These are phyloP conservation scores for Solanum medicagineum DNA, from an alignment of 257 asterid genomes.

Conservation along the genomic window DNA sequence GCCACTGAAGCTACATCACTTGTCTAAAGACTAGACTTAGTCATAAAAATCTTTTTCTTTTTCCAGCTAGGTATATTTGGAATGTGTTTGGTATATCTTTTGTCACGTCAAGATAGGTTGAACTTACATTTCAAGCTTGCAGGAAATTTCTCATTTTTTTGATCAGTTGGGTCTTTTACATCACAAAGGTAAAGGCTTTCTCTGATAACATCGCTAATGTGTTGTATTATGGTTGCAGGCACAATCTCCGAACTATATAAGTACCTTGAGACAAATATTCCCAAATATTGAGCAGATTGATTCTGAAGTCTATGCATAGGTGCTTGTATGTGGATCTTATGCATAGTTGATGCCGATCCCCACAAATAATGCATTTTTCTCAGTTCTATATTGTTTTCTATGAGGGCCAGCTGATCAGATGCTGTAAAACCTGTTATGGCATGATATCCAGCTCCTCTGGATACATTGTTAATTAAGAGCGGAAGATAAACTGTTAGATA, in stretches of 20 bases:
- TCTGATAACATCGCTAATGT: background rate
- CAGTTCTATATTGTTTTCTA: background rate
- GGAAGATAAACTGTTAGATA: background rate
- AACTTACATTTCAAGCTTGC: background rate
- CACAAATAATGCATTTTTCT: background rate
- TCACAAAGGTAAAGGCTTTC: background rate
- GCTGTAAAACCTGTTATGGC: background rate
- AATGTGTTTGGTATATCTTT: background rate
- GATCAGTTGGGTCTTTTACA: background rate
- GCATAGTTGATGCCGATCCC: background rate
- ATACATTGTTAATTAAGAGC: background rate
- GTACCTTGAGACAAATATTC: slow-evolving; percentile 53
- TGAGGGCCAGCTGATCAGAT: background rate
- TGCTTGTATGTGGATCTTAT: background rate
- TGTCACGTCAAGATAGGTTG: background rate
- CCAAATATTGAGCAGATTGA: slow-evolving; percentile 80
- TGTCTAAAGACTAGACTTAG: background rate
- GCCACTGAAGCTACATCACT: background rate
- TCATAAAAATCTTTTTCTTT: background rate
- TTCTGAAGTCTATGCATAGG: slow-evolving; percentile 51
- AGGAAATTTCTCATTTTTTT: background rate
- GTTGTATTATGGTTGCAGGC: slow-evolving; percentile 43
- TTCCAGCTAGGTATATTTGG: background rate
- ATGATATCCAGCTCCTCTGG: background rate
- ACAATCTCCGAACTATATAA: slow-evolving; percentile 39